Base-by-base conservation (phyloP, 2,329 filamentous ascomycete genomes). In the Metarhizium anisopliae region DNA sequence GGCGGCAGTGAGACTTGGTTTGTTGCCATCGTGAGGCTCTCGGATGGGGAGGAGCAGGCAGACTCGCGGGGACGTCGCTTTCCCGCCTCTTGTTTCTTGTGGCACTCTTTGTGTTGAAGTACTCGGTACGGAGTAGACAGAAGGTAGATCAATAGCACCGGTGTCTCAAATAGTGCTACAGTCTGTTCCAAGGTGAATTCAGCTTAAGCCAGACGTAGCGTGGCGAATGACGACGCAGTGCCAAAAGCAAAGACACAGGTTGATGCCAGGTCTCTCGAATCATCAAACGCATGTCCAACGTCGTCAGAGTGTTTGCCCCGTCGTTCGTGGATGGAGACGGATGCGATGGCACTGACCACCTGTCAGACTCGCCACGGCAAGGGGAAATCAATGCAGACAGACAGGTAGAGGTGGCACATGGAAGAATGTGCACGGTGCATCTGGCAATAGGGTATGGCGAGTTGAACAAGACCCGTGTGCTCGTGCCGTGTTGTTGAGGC, bases 1-100 rank as follows among this genome's bases (percentile, higher is more conserved):
- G 68, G 58, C 18, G 81, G 79, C 50, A 82, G 69, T 43, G 59
- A 64, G 56, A 64, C 53, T 56, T 52, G 20, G 5, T 18, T 35
- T 25, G 35, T 14, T 18, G 51, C 53, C 54, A 59, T 59, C 47
- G 18, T 42, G 45, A 29, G 3, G 45, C 20, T 16, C 11, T 8
- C 11, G 36, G 54, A 18, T 32, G 10, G 14, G 38, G 38, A 40
- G 14, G 38, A 14, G 14, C 14, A 11, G 38, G 38, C 11, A 16
- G 14, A 14, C 14, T 40, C 38, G 38, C 38, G 13, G 38, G 7
- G 13, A n/a, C 11, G 38, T 36, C 35, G 8, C 35, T 36, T 36
- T 36, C 2, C 35, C 13, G 8, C 8, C 35, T 36, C 8, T 36
- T 6, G 3, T 8, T 30, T 8, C 47, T 30, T 50, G 18, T 50